A percentile compares a stretch with the other conserved stretches of the same genome.
phyloP scores from a whole-genome alignment of 106 monocot genomes.

The Posidonia australis region DNA sequence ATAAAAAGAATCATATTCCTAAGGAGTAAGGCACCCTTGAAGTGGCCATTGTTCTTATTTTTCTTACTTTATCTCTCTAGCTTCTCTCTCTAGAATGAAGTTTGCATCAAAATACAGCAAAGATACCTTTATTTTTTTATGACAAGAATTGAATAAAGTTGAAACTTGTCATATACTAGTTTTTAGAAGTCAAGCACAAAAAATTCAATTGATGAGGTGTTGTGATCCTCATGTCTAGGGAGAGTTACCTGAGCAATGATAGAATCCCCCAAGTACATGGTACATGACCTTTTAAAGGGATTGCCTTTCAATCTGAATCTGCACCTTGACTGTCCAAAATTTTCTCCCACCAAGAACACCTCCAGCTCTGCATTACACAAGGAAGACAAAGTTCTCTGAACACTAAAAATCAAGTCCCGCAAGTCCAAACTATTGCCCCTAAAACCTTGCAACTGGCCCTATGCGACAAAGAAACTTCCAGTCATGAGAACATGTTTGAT shows the following conservation, averaged over 20 bases:
- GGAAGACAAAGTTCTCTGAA: constrained; percentile 17
- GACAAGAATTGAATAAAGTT: too few species aligned
- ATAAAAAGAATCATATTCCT: too few species aligned
- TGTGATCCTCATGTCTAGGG: too few species aligned
- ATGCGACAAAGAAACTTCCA: background rate
- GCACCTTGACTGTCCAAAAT: constrained; percentile 16
- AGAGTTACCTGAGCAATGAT: constrained; percentile 68
- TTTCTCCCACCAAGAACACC: constrained; percentile 23
- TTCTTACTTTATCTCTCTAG: too few species aligned
- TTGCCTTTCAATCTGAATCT: constrained; percentile 52
- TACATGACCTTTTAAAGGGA: constrained; percentile 62
- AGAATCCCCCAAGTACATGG: constrained; percentile 43
- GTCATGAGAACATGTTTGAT: background rate
- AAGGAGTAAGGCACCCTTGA: too few species aligned
- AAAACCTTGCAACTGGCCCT: constrained; percentile 69
- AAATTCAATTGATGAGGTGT: too few species aligned
- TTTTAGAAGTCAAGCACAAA: too few species aligned
- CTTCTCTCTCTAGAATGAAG: too few species aligned
- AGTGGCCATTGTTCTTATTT: too few species aligned
- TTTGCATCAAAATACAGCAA: too few species aligned
- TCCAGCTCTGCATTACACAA: constrained; percentile 35
- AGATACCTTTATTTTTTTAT: too few species aligned
- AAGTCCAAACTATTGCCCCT: constrained; percentile 32
- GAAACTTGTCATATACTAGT: too few species aligned
- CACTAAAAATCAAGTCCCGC: constrained; percentile 48